Conservation (phyloP, 257 asterid species). For the Penstemon newberryi region DNA sequence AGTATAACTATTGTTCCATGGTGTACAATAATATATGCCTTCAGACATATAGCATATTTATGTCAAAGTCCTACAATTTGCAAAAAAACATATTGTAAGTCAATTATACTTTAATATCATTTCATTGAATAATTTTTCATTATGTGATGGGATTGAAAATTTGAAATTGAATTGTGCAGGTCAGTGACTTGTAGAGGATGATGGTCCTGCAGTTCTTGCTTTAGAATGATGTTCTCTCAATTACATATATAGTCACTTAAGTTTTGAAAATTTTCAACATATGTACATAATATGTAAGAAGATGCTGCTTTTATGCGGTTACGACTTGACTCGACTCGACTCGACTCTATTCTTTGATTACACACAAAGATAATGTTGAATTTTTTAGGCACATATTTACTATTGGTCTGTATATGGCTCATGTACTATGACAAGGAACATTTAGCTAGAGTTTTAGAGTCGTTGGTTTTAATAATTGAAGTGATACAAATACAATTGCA, state of each 20-base stretch:
- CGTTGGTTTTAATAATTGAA: too few relatives aligned
- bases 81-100: slow-evolving; percentile 36
- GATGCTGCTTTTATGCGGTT: slow-evolving; percentile 17
- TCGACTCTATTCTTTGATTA: slow-evolving; percentile 23
- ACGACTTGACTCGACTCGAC: neutral
- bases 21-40: slow-evolving; percentile 30
- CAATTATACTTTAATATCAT: neutral
- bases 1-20: slow-evolving; percentile 31
- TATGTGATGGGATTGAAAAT: slow-evolving; percentile 2
- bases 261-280: neutral
- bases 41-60: too few relatives aligned
- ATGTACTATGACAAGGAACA: neutral
- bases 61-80: slow-evolving; percentile 23
- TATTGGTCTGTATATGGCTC: slow-evolving; percentile 32
- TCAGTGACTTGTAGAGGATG: slow-evolving; percentile 23
- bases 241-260: neutral
- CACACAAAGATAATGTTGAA: neutral
- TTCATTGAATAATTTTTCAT: neutral
- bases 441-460: too few relatives aligned
- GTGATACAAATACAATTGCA: too few relatives aligned
- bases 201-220: neutral
- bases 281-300: slow-evolving; percentile 22
- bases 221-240: neutral
- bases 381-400: slow-evolving; percentile 17
- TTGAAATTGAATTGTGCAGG: slow-evolving; percentile 35